phyloP scores from a whole-genome alignment of 2,329 filamentous ascomycete species.

The Pestalotiopsis sp. region DNA sequence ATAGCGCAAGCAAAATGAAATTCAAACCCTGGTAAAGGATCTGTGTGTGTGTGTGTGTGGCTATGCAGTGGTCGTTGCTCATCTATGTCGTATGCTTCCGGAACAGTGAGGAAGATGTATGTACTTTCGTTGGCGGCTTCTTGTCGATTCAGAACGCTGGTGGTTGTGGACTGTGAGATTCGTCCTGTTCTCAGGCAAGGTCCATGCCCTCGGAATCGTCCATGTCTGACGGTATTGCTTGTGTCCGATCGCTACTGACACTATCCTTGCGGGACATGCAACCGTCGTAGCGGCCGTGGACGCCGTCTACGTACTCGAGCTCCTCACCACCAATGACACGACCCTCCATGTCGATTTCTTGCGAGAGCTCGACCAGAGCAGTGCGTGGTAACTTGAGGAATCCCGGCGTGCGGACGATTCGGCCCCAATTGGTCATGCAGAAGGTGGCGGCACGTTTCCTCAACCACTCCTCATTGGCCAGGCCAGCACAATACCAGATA shows the following conservation, averaged over 20 bases:
- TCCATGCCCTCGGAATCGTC: slow-evolving; percentile 67
- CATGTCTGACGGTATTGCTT: slow-evolving; percentile 55
- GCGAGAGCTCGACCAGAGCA: slow-evolving; percentile 85
- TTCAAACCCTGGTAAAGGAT: neutral
- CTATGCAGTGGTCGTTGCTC: neutral
- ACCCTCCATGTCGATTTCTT: slow-evolving; percentile 92
- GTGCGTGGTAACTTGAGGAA: slow-evolving; percentile 79
- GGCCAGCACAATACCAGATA: slow-evolving; percentile 91
- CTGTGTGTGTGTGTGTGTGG: neutral
- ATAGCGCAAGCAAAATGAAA: neutral
- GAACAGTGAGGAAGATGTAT: neutral
- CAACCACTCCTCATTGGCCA: slow-evolving; percentile 91
- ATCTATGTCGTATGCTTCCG: neutral
- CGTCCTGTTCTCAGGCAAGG: slow-evolving; percentile 35
- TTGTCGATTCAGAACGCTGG: neutral
- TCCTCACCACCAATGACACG: slow-evolving; percentile 87
- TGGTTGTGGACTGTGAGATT: neutral
- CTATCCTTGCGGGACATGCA: slow-evolving; percentile 55
- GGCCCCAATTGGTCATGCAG: slow-evolving; percentile 92
- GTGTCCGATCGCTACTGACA: slow-evolving; percentile 58
- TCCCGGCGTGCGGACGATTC: slow-evolving; percentile 84
- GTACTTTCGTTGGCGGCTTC: neutral
- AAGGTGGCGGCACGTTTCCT: slow-evolving; percentile 84
- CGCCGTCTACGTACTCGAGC: slow-evolving; percentile 58
- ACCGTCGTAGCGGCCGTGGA: slow-evolving; percentile 45